Base-by-base conservation (phyloP, 2,329 filamentous ascomycete genomes). In the Colletotrichum caudatum region DNA sequence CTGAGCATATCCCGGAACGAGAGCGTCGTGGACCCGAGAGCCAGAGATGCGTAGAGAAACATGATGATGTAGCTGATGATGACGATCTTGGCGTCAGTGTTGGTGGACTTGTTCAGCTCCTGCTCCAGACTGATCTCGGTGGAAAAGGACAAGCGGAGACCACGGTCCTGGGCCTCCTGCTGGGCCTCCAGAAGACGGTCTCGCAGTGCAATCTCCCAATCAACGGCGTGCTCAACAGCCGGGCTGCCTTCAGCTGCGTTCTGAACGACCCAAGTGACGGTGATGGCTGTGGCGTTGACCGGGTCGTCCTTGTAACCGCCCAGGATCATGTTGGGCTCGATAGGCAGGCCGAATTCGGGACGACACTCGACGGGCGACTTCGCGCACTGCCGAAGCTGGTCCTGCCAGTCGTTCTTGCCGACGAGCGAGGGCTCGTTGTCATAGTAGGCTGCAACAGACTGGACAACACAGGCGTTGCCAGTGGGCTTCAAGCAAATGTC, bases 41-140 rank as follows among this genome's bases (percentile, higher is more conserved):
- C 95, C 64, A 99, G 83, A 7, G 95, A 98, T 5, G 95, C 96
- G 78, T 99, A 99, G 73, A 99, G 83, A 82, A 99, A 99, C 96
- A 99, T 99, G 84, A 98, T 94, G 74, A 98, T 88, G 82, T 99
- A 99, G 86, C 95, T 98, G 82, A 99, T 92, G 65, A 95, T 90
- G 33, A 99, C 91, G 77, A 99, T 99, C 81, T 95, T 98, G 56
- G 95, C 97, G 81, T 99, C 96, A 0, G 96, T 98, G 81, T 99
- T 99, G 61, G 94, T 98, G 48, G 94, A 97, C 83, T 98, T 97
- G 85, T 98, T 99, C 69, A 99, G 87, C 79, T 99, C 96, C 79
- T 98, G 89, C 80, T 98, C 95, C 73, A 99, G 84, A 80, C 95
- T 98, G 81, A 95, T 93, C 82, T 99, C 96, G 0, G 96, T 97